These are phyloP conservation scores for Nothopassalora personata DNA, from an alignment of 2,329 filamentous ascomycete genomes.

Conservation along the genomic window DNA sequence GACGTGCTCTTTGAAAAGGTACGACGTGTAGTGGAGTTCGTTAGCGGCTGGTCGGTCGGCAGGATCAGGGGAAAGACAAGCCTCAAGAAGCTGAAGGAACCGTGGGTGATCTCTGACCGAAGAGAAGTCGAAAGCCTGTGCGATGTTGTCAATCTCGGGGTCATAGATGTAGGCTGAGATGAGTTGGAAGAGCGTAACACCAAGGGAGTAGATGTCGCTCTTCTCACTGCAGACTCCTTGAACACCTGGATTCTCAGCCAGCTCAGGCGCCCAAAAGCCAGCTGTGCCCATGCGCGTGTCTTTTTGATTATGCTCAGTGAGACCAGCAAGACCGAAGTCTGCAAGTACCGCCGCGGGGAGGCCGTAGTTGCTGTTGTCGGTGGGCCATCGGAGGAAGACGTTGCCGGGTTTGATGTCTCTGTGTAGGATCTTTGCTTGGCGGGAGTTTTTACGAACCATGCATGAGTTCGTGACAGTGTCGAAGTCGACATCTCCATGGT, in stretches of 20 bases:
- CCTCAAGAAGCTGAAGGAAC: constrained; percentile 4
- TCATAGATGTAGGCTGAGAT: constrained; percentile 2
- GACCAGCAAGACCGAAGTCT: constrained; percentile 19
- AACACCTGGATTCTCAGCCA: neutral
- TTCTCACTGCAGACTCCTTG: constrained; percentile 15
- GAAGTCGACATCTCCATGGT: constrained; percentile 17
- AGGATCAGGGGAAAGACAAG: constrained; percentile 1
- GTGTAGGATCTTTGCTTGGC: constrained; percentile 16
- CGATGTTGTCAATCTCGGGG: neutral
- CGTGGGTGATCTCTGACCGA: constrained; percentile 1
- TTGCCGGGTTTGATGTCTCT: constrained; percentile 25
- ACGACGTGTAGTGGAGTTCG: neutral
- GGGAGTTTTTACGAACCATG: neutral
- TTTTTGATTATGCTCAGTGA: neutral
- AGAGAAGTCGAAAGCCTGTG: neutral
- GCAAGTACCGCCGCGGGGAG: constrained; percentile 23
- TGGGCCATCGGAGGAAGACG: constrained; percentile 20
- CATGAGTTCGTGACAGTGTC: neutral
- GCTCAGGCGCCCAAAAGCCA: constrained; percentile 13
- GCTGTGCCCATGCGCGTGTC: constrained; percentile 14
- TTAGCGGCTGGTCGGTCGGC: neutral
- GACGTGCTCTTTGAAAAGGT: neutral
- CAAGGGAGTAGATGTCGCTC: constrained; percentile 25
- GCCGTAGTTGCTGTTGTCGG: neutral
- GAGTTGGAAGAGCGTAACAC: constrained; percentile 20